phyloP scores from a whole-genome alignment of 345 rosid genomes.

The Salix arbutifolia region DNA sequence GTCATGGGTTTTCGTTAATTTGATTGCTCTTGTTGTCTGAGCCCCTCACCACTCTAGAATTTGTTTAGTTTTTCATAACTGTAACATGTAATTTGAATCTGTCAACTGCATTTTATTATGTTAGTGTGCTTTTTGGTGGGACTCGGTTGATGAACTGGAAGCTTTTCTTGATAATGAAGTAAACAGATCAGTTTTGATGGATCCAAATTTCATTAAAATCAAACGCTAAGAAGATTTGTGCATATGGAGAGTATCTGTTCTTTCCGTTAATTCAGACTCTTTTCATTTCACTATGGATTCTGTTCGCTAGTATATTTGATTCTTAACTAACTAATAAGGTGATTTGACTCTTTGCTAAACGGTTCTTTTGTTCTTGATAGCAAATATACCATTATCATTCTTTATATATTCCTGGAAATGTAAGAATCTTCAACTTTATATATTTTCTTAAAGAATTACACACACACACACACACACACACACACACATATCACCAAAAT shows the following conservation, averaged over 20 bases:
- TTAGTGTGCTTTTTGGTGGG: constrained; percentile 32
- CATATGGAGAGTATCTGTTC: constrained; percentile 33
- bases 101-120: constrained; percentile 13
- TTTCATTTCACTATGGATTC: constrained; percentile 24
- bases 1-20: constrained; percentile 49
- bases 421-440: constrained; percentile 25
- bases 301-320: constrained; percentile 30
- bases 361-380: constrained; percentile 37
- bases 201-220: constrained; percentile 22
- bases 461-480: neutral
- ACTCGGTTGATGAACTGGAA: constrained; percentile 23
- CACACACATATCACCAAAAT: neutral
- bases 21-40: constrained; percentile 8
- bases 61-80: constrained; percentile 11
- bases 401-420: constrained; percentile 37
- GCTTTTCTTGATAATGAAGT: constrained; percentile 24
- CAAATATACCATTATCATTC: constrained; percentile 28
- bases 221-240: constrained; percentile 34
- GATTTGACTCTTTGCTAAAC: constrained; percentile 28
- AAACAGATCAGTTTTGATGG: constrained; percentile 19
- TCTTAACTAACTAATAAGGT: constrained; percentile 13
- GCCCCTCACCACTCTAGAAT: constrained; percentile 7
- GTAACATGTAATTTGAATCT: constrained; percentile 38
- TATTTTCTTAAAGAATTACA: constrained; percentile 13
- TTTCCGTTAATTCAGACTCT: constrained; percentile 26